These are phyloP conservation scores for Xylaria venustula DNA, from an alignment of 495 filamentous ascomycete species.

Conservation along the genomic window DNA sequence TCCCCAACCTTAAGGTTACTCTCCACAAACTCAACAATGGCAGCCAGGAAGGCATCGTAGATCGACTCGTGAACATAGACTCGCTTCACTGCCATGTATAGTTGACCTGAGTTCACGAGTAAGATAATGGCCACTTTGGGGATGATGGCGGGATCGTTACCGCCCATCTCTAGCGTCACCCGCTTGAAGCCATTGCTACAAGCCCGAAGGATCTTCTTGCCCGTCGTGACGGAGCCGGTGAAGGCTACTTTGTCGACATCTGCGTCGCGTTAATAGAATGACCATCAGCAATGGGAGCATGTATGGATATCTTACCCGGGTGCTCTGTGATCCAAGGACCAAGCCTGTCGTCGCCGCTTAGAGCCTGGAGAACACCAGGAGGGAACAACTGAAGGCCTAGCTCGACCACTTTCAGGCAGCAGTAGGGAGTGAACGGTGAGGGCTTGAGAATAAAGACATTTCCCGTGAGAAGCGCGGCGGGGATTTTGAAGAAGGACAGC, in stretches of 20 bases:
- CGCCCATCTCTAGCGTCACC: slow-evolving; percentile 56
- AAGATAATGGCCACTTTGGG: slow-evolving; percentile 48
- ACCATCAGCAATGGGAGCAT: not conserved
- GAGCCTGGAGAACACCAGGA: slow-evolving; percentile 56
- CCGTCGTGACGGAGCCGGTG: slow-evolving; percentile 56
- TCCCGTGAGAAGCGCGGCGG: slow-evolving; percentile 47
- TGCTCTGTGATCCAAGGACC: slow-evolving; percentile 54
- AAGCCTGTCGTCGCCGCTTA: slow-evolving; percentile 56
- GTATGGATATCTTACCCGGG: slow-evolving; percentile 23
- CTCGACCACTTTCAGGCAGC: slow-evolving; percentile 56
- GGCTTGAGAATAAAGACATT: slow-evolving; percentile 54
- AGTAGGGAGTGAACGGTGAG: slow-evolving; percentile 59
- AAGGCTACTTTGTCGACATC: slow-evolving; percentile 58
- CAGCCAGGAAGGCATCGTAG: slow-evolving; percentile 51
- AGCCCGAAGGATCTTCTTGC: slow-evolving; percentile 53
- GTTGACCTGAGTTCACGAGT: slow-evolving; percentile 52
- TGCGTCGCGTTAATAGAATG: not conserved
- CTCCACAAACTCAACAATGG: slow-evolving; percentile 42
- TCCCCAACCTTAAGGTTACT: slow-evolving; percentile 35
- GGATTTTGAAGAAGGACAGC: slow-evolving; percentile 45
- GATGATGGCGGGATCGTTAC: slow-evolving; percentile 59
- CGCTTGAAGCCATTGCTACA: slow-evolving; percentile 54
- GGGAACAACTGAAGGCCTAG: slow-evolving; percentile 54
- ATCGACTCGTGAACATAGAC: slow-evolving; percentile 59
- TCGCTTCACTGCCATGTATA: slow-evolving; percentile 59